Evolutionary conservation across 2,329 filamentous ascomycete species (phyloP).

Genomic region (Penicillium sp.): DNA sequence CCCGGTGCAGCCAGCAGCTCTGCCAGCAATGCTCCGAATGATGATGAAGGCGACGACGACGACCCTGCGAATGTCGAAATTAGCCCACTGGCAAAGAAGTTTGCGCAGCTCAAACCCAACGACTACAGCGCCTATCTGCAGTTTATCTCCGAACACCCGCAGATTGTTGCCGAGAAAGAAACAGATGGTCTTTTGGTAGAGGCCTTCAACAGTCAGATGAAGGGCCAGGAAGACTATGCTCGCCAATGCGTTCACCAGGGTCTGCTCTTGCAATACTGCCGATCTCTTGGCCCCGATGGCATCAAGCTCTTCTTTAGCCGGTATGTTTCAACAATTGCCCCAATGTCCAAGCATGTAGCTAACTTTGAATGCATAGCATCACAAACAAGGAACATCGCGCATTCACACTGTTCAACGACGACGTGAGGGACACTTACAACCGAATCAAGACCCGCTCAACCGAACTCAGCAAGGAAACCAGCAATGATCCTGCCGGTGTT

Average conservation of each 20-base stretch:
- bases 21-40: slow-evolving; percentile 53
- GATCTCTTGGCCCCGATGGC: slow-evolving; percentile 79
- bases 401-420: slow-evolving; percentile 82
- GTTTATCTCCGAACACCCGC: slow-evolving; percentile 73
- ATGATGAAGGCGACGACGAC: slow-evolving; percentile 41
- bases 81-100: slow-evolving; percentile 70
- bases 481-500: slow-evolving; percentile 57
- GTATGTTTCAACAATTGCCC: slow-evolving; percentile 28
- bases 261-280: slow-evolving; percentile 88
- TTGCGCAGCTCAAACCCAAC: slow-evolving; percentile 68
- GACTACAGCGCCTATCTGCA: slow-evolving; percentile 69
- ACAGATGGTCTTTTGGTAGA: slow-evolving; percentile 86
- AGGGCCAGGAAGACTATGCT: slow-evolving; percentile 62
- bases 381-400: slow-evolving; percentile 86
- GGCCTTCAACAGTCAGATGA: slow-evolving; percentile 82
- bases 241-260: slow-evolving; percentile 90
- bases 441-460: slow-evolving; percentile 71
- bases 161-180: slow-evolving; percentile 75
- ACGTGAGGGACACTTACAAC: slow-evolving; percentile 81
- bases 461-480: slow-evolving; percentile 62
- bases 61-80: slow-evolving; percentile 72
- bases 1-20: slow-evolving; percentile 45
- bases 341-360: slow-evolving; percentile 6
- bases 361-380: slow-evolving; percentile 48
- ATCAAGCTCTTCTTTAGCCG: slow-evolving; percentile 93